These are phyloP conservation scores for Silene coronaria DNA, from an alignment of 179 eudicot genomes.

Conservation along the genomic window DNA sequence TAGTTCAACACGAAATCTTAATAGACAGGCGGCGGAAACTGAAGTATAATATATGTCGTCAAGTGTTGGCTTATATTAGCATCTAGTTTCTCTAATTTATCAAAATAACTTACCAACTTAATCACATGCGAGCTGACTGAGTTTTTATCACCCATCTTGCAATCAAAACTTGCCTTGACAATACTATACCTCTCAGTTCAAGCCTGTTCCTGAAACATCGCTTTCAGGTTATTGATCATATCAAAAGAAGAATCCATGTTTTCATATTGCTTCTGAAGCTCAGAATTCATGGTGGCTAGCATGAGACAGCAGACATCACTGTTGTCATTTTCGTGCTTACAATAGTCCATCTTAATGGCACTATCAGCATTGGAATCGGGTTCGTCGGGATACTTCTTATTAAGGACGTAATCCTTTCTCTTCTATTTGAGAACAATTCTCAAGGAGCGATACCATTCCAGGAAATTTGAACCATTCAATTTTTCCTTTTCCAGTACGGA, in stretches of 20 bases:
- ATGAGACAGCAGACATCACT: neutral
- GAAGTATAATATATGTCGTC: neutral
- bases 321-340: neutral
- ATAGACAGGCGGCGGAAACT: neutral
- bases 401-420: neutral
- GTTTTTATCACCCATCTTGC: neutral
- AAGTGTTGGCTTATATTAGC: neutral
- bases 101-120: neutral
- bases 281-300: neutral
- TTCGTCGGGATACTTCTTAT: neutral
- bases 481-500: neutral
- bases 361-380: neutral
- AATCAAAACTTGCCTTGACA: neutral
- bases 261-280: conserved; percentile 2
- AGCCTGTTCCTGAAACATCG: neutral
- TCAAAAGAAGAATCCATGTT: neutral
- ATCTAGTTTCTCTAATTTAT: neutral
- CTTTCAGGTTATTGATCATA: neutral
- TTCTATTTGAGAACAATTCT: too few relatives aligned
- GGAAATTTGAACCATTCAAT: neutral
- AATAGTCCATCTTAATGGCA: too few relatives aligned
- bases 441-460: too few relatives aligned
- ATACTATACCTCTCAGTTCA: neutral
- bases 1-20: neutral
- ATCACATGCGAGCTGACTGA: neutral